A percentile compares a stretch with the other conserved stretches of the same genome.
Evolutionary conservation across 73 alveolate genomes (phyloP).

Genomic region (Loxodes magnus): DNA sequence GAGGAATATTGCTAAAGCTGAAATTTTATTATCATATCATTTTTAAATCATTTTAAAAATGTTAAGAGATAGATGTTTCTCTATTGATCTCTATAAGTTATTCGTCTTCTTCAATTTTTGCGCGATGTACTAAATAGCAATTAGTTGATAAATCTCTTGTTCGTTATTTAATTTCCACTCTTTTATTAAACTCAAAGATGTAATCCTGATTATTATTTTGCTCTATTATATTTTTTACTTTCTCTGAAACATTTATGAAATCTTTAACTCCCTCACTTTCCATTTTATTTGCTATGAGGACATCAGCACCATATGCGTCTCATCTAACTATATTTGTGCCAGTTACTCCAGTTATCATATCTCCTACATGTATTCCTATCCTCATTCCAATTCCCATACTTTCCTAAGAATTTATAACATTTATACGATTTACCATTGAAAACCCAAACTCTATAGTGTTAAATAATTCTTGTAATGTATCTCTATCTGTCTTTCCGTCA

Average conservation of each 20-base stretch:
- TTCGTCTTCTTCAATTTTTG: too few species aligned
- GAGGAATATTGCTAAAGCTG: too few species aligned
- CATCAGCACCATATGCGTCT: conserved; percentile 60
- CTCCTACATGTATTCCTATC: conserved; percentile 15
- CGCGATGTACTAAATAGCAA: too few species aligned
- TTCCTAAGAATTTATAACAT: conserved; percentile 29
- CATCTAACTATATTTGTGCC: conserved; percentile 31
- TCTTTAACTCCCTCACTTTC: conserved; percentile 39
- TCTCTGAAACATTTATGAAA: conserved; percentile 17
- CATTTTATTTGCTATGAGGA: conserved; percentile 55
- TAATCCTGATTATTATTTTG: too few species aligned
- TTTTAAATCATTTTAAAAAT: too few species aligned
- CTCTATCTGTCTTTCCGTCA: conserved; percentile 42
- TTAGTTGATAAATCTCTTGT: too few species aligned
- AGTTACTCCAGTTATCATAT: conserved; percentile 1
- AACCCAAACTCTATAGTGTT: conserved; percentile 50
- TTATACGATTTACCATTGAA: conserved; percentile 28
- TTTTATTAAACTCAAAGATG: too few species aligned
- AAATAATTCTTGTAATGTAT: conserved; percentile 43
- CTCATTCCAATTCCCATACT: conserved; percentile 20
- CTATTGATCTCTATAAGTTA: too few species aligned
- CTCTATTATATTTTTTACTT: conserved; percentile 25
- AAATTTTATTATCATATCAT: too few species aligned
- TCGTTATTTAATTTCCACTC: too few species aligned
- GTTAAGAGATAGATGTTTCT: too few species aligned